phyloP scores from a whole-genome alignment of 441 rosid genomes.

The Capsella rubella region DNA sequence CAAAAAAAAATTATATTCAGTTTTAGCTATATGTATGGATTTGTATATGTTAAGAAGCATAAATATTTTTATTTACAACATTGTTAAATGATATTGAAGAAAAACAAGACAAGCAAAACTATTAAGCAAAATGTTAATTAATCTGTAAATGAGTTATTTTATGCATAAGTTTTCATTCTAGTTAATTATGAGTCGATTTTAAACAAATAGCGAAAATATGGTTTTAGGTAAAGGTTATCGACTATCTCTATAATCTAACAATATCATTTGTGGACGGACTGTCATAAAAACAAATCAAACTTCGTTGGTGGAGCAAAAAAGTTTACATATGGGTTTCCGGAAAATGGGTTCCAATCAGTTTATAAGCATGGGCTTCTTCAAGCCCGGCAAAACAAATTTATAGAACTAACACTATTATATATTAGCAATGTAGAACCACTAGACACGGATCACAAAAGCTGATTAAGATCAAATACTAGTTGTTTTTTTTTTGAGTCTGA shows the following conservation, averaged over 20 bases:
- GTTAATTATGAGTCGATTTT: neutral
- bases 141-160: neutral
- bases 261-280: neutral
- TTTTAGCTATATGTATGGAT: neutral
- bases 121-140: neutral
- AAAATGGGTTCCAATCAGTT: neutral
- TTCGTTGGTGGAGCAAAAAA: neutral
- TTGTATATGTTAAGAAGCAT: neutral
- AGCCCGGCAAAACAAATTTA: neutral
- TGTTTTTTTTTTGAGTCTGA: too few species aligned
- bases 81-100: neutral
- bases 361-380: slow-evolving; percentile 22
- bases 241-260: neutral
- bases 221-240: too few species aligned
- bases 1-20: neutral
- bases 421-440: too few species aligned
- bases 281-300: neutral
- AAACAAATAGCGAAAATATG: neutral
- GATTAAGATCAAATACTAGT: too few species aligned
- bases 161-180: neutral
- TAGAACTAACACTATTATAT: too few species aligned
- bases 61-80: neutral
- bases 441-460: too few species aligned
- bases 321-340: neutral
- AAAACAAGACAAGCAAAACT: neutral